These are phyloP conservation scores for Lepiota subincarnata DNA, from an alignment of 768 basidiomycete genomes.

Conservation along the genomic window DNA sequence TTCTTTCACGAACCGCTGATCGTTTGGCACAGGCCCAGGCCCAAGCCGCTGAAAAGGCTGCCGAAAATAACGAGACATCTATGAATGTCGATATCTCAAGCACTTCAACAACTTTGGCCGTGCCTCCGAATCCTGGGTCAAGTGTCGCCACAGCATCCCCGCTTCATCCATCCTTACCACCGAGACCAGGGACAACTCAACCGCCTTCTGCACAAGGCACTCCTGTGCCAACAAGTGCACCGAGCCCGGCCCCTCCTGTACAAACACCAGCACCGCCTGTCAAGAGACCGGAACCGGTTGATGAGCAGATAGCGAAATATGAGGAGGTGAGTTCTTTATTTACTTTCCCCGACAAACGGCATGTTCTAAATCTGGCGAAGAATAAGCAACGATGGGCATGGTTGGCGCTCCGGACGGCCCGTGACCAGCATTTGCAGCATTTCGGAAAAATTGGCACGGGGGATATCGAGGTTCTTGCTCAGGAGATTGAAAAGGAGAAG, in stretches of 20 bases:
- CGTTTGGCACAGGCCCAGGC: constrained; percentile 24
- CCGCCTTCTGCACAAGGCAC: constrained; percentile 23
- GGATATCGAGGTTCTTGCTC: constrained; percentile 53
- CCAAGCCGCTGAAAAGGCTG: constrained; percentile 17
- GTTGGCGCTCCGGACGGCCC: constrained; percentile 74
- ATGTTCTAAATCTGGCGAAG: constrained; percentile 31
- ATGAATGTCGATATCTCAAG: constrained; percentile 15
- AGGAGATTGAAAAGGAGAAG: constrained; percentile 49
- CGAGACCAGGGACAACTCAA: constrained; percentile 48
- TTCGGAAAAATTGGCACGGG: constrained; percentile 83
- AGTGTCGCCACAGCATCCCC: constrained; percentile 32
- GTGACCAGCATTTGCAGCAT: constrained; percentile 68
- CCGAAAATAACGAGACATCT: constrained; percentile 11
- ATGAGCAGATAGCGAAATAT: constrained; percentile 50
- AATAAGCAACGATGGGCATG: constrained; percentile 76
- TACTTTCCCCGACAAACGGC: constrained; percentile 2
- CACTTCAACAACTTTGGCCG: constrained; percentile 12
- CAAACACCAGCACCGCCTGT: constrained; percentile 21
- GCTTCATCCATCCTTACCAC: constrained; percentile 67
- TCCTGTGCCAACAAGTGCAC: constrained; percentile 23
- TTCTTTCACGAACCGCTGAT: constrained; percentile 28
- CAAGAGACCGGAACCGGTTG: constrained; percentile 22
- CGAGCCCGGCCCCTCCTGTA: constrained; percentile 25
- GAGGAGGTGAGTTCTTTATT: constrained; percentile 51
- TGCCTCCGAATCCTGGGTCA: constrained; percentile 27